Evolutionary conservation across 495 filamentous ascomycete species (phyloP).

Genomic region (Neurospora terricola): DNA sequence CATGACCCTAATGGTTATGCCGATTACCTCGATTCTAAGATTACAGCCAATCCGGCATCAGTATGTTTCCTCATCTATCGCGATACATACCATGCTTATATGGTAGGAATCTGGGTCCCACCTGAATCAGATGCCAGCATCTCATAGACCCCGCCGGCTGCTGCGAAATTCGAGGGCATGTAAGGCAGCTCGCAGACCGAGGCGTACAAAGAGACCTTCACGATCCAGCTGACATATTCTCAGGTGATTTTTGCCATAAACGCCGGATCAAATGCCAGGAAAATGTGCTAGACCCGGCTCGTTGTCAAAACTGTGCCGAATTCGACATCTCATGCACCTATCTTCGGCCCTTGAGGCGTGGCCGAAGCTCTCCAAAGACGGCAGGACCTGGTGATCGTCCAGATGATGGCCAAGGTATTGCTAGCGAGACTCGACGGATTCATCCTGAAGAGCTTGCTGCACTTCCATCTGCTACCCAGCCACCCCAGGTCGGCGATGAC

Average conservation of each 20-base stretch:
- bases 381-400: slow-evolving; percentile 1
- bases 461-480: not conserved
- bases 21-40: too few relatives aligned
- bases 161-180: slow-evolving; percentile 11
- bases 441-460: slow-evolving; percentile 1
- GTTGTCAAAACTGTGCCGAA: slow-evolving; percentile 19
- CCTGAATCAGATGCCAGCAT: not conserved
- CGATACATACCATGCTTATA: not conserved
- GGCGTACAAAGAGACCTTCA: not conserved
- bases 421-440: not conserved
- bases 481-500: not conserved
- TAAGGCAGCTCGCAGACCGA: slow-evolving; percentile 1
- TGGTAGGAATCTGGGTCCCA: not conserved
- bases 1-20: too few relatives aligned
- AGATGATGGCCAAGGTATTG: not conserved
- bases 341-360: slow-evolving; percentile 4
- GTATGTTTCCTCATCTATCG: not conserved
- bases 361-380: not conserved
- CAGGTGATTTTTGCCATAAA: slow-evolving; percentile 24
- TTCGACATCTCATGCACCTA: slow-evolving; percentile 14
- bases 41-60: too few relatives aligned
- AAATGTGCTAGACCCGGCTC: slow-evolving; percentile 12
- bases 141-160: slow-evolving; percentile 3
- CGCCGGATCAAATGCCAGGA: slow-evolving; percentile 25
- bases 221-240: slow-evolving; percentile 1